These are phyloP conservation scores for Penicillium decumbens DNA, from an alignment of 2,329 filamentous ascomycete genomes.

Conservation along the genomic window DNA sequence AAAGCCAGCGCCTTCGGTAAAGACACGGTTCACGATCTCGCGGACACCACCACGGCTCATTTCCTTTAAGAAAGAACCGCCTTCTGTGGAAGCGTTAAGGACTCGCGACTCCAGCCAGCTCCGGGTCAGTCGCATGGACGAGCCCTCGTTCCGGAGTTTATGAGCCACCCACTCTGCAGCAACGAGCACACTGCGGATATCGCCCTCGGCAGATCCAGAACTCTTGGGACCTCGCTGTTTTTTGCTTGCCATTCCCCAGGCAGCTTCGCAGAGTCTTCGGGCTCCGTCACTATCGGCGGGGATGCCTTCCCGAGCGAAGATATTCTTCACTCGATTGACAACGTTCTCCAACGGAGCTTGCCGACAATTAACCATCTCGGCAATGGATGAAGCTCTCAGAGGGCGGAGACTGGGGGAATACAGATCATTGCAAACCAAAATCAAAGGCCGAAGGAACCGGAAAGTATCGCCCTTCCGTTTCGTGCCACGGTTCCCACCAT, in stretches of 20 bases:
- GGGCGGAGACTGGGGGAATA: conserved; percentile 86
- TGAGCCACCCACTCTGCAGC: conserved; percentile 62
- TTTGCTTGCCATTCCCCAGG: conserved; percentile 59
- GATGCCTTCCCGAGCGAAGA: conserved; percentile 87
- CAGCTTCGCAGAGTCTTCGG: conserved; percentile 62
- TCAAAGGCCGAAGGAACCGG: conserved; percentile 76
- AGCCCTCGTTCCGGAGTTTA: conserved; percentile 49
- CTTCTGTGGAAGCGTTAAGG: conserved; percentile 50
- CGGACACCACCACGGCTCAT: conserved; percentile 60
- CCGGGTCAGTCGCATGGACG: conserved; percentile 48
- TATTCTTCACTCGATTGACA: conserved; percentile 69
- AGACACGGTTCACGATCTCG: conserved; percentile 63
- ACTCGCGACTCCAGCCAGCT: conserved; percentile 59
- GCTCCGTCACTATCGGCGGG: conserved; percentile 85
- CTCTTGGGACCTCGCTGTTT: conserved; percentile 49
- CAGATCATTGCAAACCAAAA: conserved; percentile 95
- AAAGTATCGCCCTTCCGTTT: conserved; percentile 79
- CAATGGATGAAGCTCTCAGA: conserved; percentile 75
- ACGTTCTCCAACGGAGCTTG: conserved; percentile 85
- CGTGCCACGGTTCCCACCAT: conserved; percentile 20
- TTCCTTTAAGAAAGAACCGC: conserved; percentile 52
- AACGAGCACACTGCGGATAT: conserved; percentile 62
- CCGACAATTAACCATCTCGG: conserved; percentile 86
- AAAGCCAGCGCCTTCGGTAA: conserved; percentile 61
- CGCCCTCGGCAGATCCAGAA: conserved; percentile 47